Evolutionary conservation across 768 basidiomycete species (phyloP).

Genomic region (Russula sp.): DNA sequence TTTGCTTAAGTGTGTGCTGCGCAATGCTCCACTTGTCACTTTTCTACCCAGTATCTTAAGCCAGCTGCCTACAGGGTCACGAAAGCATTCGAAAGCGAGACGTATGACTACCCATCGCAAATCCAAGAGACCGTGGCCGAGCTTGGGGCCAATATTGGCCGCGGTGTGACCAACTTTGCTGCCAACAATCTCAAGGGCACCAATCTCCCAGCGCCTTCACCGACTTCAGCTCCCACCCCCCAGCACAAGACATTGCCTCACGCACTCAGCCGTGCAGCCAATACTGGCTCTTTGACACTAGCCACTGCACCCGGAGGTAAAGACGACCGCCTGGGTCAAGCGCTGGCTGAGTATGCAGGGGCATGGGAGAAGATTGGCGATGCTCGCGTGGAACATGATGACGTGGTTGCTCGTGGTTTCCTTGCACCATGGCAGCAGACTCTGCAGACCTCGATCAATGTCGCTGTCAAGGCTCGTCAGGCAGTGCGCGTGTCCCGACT

Average conservation of each 20-base stretch:
- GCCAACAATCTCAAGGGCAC: constrained; percentile 86
- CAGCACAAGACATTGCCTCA: constrained; percentile 97
- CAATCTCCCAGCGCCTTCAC: constrained; percentile 68
- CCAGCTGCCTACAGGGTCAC: constrained; percentile 53
- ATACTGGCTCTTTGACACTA: constrained; percentile 45
- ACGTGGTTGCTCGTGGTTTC: constrained; percentile 56
- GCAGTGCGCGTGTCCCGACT: constrained; percentile 73
- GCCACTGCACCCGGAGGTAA: constrained; percentile 38
- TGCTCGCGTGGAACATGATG: constrained; percentile 78
- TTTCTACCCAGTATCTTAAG: neutral
- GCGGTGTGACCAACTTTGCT: constrained; percentile 76
- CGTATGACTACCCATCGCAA: constrained; percentile 86
- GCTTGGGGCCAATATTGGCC: constrained; percentile 60
- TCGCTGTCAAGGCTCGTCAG: constrained; percentile 90
- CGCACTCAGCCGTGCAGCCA: constrained; percentile 79
- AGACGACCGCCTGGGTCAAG: constrained; percentile 65
- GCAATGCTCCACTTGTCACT: neutral
- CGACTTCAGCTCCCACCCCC: constrained; percentile 44
- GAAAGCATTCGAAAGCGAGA: constrained; percentile 81
- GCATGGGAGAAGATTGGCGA: constrained; percentile 80
- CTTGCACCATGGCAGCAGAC: constrained; percentile 85
- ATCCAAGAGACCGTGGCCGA: constrained; percentile 78
- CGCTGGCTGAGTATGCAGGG: constrained; percentile 67
- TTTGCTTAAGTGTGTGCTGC: constrained; percentile 60
- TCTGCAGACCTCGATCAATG: constrained; percentile 69